phyloP scores from a whole-genome alignment of 148 eudicot species.

The Camellia sinensis region DNA sequence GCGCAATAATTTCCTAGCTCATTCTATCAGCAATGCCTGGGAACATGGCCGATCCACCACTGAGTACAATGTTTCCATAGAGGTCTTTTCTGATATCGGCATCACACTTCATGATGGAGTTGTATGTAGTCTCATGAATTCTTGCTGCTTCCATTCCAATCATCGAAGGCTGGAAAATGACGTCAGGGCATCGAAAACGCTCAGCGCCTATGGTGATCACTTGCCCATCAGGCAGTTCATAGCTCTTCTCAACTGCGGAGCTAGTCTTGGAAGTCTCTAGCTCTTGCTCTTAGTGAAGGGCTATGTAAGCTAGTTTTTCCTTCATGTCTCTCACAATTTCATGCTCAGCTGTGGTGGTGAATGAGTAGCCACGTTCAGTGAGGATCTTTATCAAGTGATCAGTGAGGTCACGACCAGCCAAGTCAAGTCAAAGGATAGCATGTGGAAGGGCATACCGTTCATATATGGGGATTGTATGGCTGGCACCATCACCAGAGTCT shows the following conservation, averaged over 20 bases:
- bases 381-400: constrained; percentile 81
- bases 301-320: constrained; percentile 46
- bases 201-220: constrained; percentile 51
- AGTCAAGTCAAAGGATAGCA: constrained; percentile 80
- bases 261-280: constrained; percentile 45
- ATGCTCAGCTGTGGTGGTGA: constrained; percentile 86
- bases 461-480: constrained; percentile 81
- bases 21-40: constrained; percentile 83
- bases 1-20: constrained; percentile 83
- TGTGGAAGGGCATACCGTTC: constrained; percentile 83
- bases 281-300: constrained; percentile 54
- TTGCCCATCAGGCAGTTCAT: constrained; percentile 49
- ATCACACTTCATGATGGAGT: constrained; percentile 88
- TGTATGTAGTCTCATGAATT: constrained; percentile 83
- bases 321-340: constrained; percentile 84
- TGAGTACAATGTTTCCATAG: constrained; percentile 77
- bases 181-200: constrained; percentile 52
- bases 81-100: constrained; percentile 88
- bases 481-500: constrained; percentile 91
- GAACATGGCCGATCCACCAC: constrained; percentile 91
- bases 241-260: constrained; percentile 47
- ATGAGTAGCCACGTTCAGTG: constrained; percentile 81
- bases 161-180: constrained; percentile 49
- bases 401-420: constrained; percentile 86
- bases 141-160: constrained; percentile 79